Evolutionary conservation across 306 rosid species (phyloP).

Genomic region (Trichosanthes truncata): DNA sequence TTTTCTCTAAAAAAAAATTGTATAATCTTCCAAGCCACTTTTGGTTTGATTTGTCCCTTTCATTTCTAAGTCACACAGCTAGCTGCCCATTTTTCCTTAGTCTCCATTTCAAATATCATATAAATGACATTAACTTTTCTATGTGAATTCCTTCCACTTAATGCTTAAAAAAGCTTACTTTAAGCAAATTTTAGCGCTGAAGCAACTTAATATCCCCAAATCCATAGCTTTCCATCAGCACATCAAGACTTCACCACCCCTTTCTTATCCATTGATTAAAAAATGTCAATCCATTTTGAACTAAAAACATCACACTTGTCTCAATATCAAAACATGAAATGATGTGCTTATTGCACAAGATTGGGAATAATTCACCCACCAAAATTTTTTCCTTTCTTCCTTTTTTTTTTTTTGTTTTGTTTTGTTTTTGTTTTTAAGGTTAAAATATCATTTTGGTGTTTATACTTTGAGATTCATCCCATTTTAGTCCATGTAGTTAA

Average conservation of each 20-base stretch:
- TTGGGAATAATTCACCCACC: neutral
- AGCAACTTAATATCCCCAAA: constrained; percentile 46
- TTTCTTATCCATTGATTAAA: neutral
- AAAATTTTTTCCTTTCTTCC: too few species aligned
- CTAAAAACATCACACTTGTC: too few species aligned
- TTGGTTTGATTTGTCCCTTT: constrained; percentile 35
- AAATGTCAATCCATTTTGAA: constrained; percentile 7
- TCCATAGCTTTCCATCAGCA: constrained; percentile 32
- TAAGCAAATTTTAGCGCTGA: constrained; percentile 61
- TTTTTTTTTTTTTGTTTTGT: too few species aligned
- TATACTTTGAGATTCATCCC: too few species aligned
- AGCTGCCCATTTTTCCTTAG: too few species aligned
- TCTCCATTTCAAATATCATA: neutral
- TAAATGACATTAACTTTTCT: neutral
- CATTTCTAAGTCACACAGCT: constrained; percentile 13
- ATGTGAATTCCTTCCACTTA: neutral
- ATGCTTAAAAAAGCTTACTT: constrained; percentile 15
- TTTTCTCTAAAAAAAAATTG: neutral
- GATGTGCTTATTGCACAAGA: neutral
- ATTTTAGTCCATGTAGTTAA: too few species aligned
- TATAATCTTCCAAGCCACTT: constrained; percentile 67
- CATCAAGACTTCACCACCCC: neutral
- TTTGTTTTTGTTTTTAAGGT: too few species aligned
- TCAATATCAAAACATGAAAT: neutral
- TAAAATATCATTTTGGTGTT: too few species aligned